Base-by-base conservation (phyloP, 768 basidiomycete species). In the Leccinum boreale region DNA sequence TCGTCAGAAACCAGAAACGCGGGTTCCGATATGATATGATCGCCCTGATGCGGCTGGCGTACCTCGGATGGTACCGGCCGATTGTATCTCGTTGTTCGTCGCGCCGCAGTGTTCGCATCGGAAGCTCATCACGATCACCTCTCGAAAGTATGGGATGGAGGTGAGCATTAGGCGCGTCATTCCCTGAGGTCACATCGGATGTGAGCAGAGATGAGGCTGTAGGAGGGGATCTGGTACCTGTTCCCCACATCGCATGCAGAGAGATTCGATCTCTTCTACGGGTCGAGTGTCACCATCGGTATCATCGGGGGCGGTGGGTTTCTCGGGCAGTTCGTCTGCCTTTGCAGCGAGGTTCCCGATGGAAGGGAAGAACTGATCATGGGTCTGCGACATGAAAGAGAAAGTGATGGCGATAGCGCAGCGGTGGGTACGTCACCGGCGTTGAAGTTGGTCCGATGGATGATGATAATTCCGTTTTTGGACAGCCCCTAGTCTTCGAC, bases 41-140 rank as follows among this genome's bases (percentile, higher is more conserved):
- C 33, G 12, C 15, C 12, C 3, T 28, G 15, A 12, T 8, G 31
- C 23, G 5, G 21, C 12, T 15, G n/a, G 44, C 87, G 63, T 65
- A 92, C 95, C 85, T 79, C 90, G 81, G 55, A 96, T 94, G 52
- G 80, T 71, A 6, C 91, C 90, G 0, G 97, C 97, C 8, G 91
- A 85, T 66, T 98, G 94, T 47, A 96, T 87, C 74, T 98, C 96
- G 70, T 96, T 99, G 73, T 99, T 98, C 42, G 80, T 72, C 62
- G 79, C 74, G 9, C 94, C 94, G 65, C 97, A 99, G 67, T 94
- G 87, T 57, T 96, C 92, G 70, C 97, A 99, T 56, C 89, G 83
- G 78, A 99, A 99, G 39, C 93, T 95, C 86, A 96, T 94, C 59
- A 98, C 85, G 62, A 99, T 90, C 52, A 98, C 87, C 71, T 99